A percentile compares a stretch with the other conserved stretches of the same genome.
Conservation (phyloP, 148 eudicot species). For the Rhododendron griersonianum region DNA sequence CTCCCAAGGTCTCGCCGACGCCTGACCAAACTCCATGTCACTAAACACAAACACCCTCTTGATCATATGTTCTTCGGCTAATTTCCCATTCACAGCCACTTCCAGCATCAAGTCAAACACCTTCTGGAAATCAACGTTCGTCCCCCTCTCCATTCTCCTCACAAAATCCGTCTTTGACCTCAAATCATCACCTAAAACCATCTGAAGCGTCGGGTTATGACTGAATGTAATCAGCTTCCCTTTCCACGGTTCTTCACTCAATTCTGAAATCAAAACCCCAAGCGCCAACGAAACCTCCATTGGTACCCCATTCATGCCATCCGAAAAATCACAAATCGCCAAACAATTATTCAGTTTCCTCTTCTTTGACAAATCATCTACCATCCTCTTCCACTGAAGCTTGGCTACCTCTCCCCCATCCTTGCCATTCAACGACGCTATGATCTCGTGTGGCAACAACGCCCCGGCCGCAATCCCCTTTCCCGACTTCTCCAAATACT, state of each 20-base stretch:
- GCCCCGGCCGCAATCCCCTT: conserved; percentile 52
- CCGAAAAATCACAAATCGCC: conserved; percentile 47
- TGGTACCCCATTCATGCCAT: conserved; percentile 29
- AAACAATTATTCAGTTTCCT: conserved; percentile 38
- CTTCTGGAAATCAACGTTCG: conserved; percentile 31
- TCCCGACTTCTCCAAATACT: conserved; percentile 30
- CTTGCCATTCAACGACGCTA: conserved; percentile 16
- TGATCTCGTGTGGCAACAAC: conserved; percentile 49
- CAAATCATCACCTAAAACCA: conserved; percentile 17
- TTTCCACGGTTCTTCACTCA: conserved; percentile 39
- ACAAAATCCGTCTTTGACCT: conserved; percentile 22
- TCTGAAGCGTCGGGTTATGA: conserved; percentile 23
- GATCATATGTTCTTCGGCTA: conserved; percentile 34
- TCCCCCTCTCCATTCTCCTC: conserved; percentile 20
- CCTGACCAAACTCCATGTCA: conserved; percentile 46
- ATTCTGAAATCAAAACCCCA: conserved; percentile 30
- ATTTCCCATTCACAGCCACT: conserved; percentile 24
- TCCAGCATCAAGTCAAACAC: conserved; percentile 40
- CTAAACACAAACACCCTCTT: conserved; percentile 52
- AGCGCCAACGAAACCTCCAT: conserved; percentile 44
- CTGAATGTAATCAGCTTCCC: conserved; percentile 38
- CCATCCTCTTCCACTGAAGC: conserved; percentile 54
- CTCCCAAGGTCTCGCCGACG: conserved; percentile 28
- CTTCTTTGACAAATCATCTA: conserved; percentile 33
- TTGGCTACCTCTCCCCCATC: conserved; percentile 32